These are phyloP conservation scores for Leccinum fibrillosum DNA, from an alignment of 768 basidiomycete genomes.

Conservation along the genomic window DNA sequence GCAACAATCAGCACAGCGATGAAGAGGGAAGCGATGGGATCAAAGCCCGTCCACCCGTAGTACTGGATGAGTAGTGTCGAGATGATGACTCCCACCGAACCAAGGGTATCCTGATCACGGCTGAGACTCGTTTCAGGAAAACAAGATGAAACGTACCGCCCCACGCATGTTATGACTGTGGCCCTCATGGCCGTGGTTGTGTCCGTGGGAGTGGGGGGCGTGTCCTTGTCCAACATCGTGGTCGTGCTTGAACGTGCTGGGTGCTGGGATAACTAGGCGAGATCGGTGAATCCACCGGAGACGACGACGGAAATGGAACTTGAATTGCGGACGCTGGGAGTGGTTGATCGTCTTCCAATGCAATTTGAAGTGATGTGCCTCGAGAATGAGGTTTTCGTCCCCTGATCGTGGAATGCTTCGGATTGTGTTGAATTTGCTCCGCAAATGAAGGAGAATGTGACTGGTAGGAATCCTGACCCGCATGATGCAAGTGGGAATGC, in stretches of 20 bases:
- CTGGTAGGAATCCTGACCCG: conserved; percentile 28
- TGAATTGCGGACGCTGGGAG: conserved; percentile 17
- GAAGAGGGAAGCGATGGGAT: conserved; percentile 95
- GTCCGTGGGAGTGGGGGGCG: conserved; percentile 52
- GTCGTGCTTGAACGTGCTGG: conserved; percentile 46
- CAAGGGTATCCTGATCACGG: conserved; percentile 75
- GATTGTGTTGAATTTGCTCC: conserved; percentile 6
- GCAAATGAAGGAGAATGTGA: conserved; percentile 13
- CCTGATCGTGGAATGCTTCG: conserved; percentile 20
- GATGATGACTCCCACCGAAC: conserved; percentile 96
- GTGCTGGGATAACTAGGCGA: conserved; percentile 60
- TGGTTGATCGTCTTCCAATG: conserved; percentile 22
- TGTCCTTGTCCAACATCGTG: conserved; percentile 32
- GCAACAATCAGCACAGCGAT: conserved; percentile 94
- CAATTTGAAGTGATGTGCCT: conserved; percentile 40
- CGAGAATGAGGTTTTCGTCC: conserved; percentile 37
- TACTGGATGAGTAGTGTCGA: conserved; percentile 93
- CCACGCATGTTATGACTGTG: conserved; percentile 99
- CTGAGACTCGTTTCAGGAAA: conserved; percentile 5
- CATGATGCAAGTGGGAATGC: conserved; percentile 22
- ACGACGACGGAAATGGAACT: conserved; percentile 27
- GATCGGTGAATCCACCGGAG: conserved; percentile 46
- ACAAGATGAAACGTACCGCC: conserved; percentile 51
- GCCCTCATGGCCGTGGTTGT: conserved; percentile 62
- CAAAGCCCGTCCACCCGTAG: conserved; percentile 98